These are phyloP conservation scores for Aspergillus ustus DNA, from an alignment of 2,329 filamentous ascomycete genomes.

Conservation along the genomic window DNA sequence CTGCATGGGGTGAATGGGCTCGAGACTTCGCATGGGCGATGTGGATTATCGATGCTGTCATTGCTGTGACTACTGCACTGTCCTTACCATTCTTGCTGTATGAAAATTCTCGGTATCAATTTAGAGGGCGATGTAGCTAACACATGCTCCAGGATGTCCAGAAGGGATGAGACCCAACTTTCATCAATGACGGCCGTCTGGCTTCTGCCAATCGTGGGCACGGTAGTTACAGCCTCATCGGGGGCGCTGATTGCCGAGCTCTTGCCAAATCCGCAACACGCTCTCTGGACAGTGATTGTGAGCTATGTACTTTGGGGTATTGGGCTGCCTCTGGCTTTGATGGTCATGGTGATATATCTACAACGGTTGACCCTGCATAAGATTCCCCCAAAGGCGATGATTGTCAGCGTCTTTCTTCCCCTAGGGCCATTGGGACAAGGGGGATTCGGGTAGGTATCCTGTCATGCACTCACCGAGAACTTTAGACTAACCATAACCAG, in stretches of 20 bases:
- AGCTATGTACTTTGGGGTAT: slow-evolving; percentile 76
- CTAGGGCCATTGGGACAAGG: slow-evolving; percentile 70
- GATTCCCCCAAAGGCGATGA: slow-evolving; percentile 69
- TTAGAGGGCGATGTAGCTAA: not conserved
- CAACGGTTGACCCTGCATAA: slow-evolving; percentile 70
- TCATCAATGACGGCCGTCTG: slow-evolving; percentile 68
- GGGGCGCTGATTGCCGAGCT: slow-evolving; percentile 66
- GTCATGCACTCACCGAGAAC: not conserved
- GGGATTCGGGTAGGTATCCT: slow-evolving; percentile 56
- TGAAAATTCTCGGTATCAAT: slow-evolving; percentile 11
- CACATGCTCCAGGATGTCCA: slow-evolving; percentile 27
- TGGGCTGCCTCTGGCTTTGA: slow-evolving; percentile 64
- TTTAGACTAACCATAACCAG: slow-evolving; percentile 19
- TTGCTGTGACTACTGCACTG: slow-evolving; percentile 60
- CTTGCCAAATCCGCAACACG: slow-evolving; percentile 60
- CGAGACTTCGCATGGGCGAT: slow-evolving; percentile 60
- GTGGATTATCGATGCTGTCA: slow-evolving; percentile 62
- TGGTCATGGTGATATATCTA: slow-evolving; percentile 71
- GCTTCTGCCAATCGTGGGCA: slow-evolving; percentile 69
- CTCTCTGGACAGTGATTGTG: slow-evolving; percentile 65
- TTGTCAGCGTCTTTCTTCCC: slow-evolving; percentile 71
- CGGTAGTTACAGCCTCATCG: slow-evolving; percentile 68
- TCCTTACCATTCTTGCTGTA: slow-evolving; percentile 63
- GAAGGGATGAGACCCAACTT: slow-evolving; percentile 40
- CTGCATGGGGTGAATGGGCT: slow-evolving; percentile 65